A percentile compares a stretch with the other conserved stretches of the same genome.
Evolutionary conservation across 306 rosid genomes (phyloP).

Genomic region (Inga laurina): DNA sequence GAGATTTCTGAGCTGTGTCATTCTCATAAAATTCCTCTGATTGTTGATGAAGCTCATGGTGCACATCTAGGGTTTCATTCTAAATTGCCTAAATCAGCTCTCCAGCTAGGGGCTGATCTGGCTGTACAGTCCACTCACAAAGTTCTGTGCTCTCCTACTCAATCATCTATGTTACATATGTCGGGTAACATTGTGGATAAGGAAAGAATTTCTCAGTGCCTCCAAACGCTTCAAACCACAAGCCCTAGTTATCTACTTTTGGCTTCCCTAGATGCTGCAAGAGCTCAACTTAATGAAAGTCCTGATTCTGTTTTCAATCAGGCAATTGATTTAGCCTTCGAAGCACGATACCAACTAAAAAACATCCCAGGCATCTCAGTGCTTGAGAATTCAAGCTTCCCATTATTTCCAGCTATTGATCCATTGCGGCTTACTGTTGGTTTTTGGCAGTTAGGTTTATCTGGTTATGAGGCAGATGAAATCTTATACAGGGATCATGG

Average conservation of each 20-base stretch:
- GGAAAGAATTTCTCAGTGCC: constrained; percentile 67
- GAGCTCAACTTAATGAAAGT: constrained; percentile 77
- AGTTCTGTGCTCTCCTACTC: constrained; percentile 85
- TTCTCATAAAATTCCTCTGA: constrained; percentile 69
- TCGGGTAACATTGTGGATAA: constrained; percentile 59
- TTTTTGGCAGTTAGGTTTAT: constrained; percentile 73
- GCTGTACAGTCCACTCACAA: constrained; percentile 80
- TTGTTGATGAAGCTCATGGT: constrained; percentile 96
- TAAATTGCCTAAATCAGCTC: constrained; percentile 68
- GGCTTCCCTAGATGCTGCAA: constrained; percentile 90
- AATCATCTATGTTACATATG: constrained; percentile 91
- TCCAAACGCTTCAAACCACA: constrained; percentile 83
- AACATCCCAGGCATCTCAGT: constrained; percentile 58
- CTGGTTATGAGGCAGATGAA: constrained; percentile 83
- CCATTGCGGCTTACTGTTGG: constrained; percentile 84
- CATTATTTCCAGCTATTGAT: constrained; percentile 52
- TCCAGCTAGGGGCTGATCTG: constrained; percentile 79
- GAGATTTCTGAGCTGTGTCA: constrained; percentile 75
- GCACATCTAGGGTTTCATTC: constrained; percentile 89
- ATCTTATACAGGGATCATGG: constrained; percentile 55
- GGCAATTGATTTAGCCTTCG: constrained; percentile 57
- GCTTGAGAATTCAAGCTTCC: constrained; percentile 53
- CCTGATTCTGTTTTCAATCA: constrained; percentile 54
- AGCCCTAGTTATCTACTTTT: constrained; percentile 91
- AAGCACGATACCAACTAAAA: constrained; percentile 48